Evolutionary conservation across 1,284 basidiomycete species (phyloP).

Genomic region (Sporisorium reilianum): DNA sequence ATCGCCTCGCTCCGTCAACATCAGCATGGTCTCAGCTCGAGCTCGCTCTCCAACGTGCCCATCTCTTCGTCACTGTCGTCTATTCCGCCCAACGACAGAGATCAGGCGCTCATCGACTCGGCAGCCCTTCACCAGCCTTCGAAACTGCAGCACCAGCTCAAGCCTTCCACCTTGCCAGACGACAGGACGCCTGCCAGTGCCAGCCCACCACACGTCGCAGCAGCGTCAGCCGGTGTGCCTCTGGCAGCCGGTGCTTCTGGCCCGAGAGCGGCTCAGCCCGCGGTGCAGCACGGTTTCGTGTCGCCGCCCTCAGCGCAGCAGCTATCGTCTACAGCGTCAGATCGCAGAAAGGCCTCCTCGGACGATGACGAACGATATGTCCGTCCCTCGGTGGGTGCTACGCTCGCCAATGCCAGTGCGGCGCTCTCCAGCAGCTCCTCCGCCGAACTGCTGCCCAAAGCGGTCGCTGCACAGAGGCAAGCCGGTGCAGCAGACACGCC

Average conservation of each 20-base stretch:
- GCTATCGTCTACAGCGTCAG: conserved; percentile 11
- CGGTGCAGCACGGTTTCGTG: conserved; percentile 31
- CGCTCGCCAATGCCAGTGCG: conserved; percentile 49
- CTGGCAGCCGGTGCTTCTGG: conserved; percentile 4
- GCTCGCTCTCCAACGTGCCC: conserved; percentile 34
- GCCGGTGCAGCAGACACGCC: conserved; percentile 7
- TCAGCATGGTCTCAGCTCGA: conserved; percentile 30
- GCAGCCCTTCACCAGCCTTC: conserved; percentile 44
- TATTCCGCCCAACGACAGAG: conserved; percentile 49
- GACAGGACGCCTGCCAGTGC: conserved; percentile 51
- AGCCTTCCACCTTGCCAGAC: conserved; percentile 19
- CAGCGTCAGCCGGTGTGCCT: conserved; percentile 13
- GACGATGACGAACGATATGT: conserved; percentile 43
- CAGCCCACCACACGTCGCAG: conserved; percentile 36
- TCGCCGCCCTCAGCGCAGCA: conserved; percentile 25
- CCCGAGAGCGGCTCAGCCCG: conserved; percentile 14
- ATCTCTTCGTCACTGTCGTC: conserved; percentile 44
- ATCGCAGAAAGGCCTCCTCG: conserved; percentile 38
- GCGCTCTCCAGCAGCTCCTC: conserved; percentile 55
- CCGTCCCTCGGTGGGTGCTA: conserved; percentile 35
- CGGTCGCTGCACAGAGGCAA: conserved; percentile 36
- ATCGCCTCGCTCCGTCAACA: conserved; percentile 50
- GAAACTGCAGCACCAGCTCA: conserved; percentile 39
- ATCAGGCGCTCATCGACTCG: conserved; percentile 51
- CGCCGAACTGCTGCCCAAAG: conserved; percentile 46